phyloP scores from a whole-genome alignment of 2,329 filamentous ascomycete species.

The Colletotrichum horii region DNA sequence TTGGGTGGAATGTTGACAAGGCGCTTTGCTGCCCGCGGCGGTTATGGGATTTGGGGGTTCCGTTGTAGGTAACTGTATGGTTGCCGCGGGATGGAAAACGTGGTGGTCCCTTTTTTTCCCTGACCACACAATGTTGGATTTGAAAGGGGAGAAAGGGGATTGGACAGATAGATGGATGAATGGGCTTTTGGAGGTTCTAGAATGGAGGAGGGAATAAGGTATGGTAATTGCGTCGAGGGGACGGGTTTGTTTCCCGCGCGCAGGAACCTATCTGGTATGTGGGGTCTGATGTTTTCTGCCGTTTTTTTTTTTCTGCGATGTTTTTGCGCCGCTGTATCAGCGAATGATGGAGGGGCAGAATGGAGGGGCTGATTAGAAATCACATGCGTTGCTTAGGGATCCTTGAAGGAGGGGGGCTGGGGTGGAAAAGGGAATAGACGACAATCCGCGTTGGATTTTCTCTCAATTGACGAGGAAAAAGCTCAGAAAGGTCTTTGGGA shows the following conservation, averaged over 20 bases:
- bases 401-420: neutral
- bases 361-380: slow-evolving; percentile 22
- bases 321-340: neutral
- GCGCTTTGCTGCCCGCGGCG: neutral
- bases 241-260: neutral
- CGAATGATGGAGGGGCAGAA: slow-evolving; percentile 14
- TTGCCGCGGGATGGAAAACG: neutral
- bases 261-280: neutral
- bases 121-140: slow-evolving; percentile 4
- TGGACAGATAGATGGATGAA: neutral
- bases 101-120: neutral
- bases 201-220: neutral
- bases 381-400: slow-evolving; percentile 12
- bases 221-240: neutral
- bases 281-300: neutral
- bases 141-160: neutral
- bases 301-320: neutral
- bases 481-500: neutral
- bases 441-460: neutral
- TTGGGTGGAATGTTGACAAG: neutral
- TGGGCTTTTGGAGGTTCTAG: neutral
- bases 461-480: neutral
- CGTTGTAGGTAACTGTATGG: neutral
- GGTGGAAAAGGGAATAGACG: neutral
- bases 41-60: neutral